These are phyloP conservation scores for Spathaspora girioi DNA, from an alignment of 805 yeast genomes.

Conservation along the genomic window DNA sequence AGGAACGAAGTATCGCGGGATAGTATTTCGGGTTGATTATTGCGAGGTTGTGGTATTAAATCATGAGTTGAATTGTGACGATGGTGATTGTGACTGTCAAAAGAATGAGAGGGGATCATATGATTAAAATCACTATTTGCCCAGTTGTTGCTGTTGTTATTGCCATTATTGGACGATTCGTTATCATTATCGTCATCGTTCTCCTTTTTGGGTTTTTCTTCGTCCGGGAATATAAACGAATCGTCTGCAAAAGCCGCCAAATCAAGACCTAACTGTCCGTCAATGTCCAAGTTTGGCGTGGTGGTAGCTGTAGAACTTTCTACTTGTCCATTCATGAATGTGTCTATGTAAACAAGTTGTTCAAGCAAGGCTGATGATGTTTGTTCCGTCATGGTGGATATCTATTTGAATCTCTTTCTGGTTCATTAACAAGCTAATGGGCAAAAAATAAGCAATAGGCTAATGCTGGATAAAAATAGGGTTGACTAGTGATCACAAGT, in stretches of 20 bases:
- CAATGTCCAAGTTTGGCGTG: slow-evolving; percentile 39
- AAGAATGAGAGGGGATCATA: neutral
- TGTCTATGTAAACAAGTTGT: slow-evolving; percentile 77
- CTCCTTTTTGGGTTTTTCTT: slow-evolving; percentile 52
- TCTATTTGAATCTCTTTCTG: neutral
- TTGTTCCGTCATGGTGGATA: slow-evolving; percentile 4
- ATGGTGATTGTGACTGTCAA: neutral
- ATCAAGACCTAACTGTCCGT: slow-evolving; percentile 46
- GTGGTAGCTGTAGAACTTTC: slow-evolving; percentile 19
- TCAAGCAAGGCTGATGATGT: slow-evolving; percentile 53
- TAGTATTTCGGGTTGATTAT: slow-evolving; percentile 6
- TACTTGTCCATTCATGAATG: slow-evolving; percentile 57
- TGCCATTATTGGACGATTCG: neutral
- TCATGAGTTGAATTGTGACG: neutral
- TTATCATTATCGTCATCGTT: slow-evolving; percentile 9
- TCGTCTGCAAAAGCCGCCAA: slow-evolving; percentile 82
- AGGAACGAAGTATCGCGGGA: slow-evolving; percentile 3
- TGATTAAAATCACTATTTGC: neutral
- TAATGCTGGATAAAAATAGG: neutral
- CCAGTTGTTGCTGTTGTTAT: slow-evolving; percentile 1
- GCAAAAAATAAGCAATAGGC: neutral
- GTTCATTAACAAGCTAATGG: neutral
- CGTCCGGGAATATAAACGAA: slow-evolving; percentile 76
- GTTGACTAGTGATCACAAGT: neutral
- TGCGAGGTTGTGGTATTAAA: neutral